Evolutionary conservation across 345 rosid species (phyloP).

Genomic region (Microcos paniculata): DNA sequence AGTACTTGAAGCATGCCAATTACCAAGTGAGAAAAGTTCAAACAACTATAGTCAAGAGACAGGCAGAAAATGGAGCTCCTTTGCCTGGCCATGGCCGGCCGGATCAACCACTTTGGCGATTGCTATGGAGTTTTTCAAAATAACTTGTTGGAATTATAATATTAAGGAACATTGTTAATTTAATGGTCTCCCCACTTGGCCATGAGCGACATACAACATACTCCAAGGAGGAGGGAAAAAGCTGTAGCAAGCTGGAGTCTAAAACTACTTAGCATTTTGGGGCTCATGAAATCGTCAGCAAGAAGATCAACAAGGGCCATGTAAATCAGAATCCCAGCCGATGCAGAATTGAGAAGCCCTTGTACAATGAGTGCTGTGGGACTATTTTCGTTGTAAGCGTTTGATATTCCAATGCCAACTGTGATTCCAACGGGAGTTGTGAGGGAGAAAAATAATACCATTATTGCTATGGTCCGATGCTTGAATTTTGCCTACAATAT

Average conservation of each 20-base stretch:
- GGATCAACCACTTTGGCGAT: neutral
- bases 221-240: slow-evolving; percentile 44
- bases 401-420: slow-evolving; percentile 47
- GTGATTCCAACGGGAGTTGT: slow-evolving; percentile 62
- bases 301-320: slow-evolving; percentile 12
- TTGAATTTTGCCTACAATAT: slow-evolving; percentile 38
- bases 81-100: too few relatives aligned
- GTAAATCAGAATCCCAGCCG: slow-evolving; percentile 2
- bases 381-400: slow-evolving; percentile 44
- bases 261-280: slow-evolving; percentile 20
- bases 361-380: slow-evolving; percentile 36
- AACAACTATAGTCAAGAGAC: too few relatives aligned
- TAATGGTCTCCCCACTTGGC: slow-evolving; percentile 46
- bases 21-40: too few relatives aligned
- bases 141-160: neutral
- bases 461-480: slow-evolving; percentile 19
- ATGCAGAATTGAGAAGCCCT: slow-evolving; percentile 4
- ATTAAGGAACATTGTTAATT: neutral
- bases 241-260: slow-evolving; percentile 35
- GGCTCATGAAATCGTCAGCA: neutral
- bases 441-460: slow-evolving; percentile 55
- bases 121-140: neutral
- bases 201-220: slow-evolving; percentile 56
- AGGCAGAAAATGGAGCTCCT: too few relatives aligned
- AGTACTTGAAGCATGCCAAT: too few relatives aligned